Evolutionary conservation across 805 yeast species (phyloP), one percentile per base, ranked within the genome.

Genomic region (Yamadazyma olivae): DNA sequence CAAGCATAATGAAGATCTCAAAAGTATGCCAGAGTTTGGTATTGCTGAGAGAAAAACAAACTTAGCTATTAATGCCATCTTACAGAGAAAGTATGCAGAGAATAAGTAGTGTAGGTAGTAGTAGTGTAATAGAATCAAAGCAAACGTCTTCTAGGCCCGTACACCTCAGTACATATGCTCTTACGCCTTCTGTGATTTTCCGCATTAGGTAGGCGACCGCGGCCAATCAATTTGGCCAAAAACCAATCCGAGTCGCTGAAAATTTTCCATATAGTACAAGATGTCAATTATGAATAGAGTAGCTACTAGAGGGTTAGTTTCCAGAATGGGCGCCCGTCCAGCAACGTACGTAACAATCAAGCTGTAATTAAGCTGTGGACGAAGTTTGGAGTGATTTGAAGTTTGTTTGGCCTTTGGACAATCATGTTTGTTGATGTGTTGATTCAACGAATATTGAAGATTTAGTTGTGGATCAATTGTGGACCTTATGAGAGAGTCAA

Each of bases 251-350:
- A 41, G 23, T 48, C 55, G 54, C 53, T 45, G 48, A 48, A 49
- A 44, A 37, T 27, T 27, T 27, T 36, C 32, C 33, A 46, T 37
- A 21, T 19, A 29, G 40, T 14, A 20, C 12, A 34, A 34, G 33
- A 63, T 65, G 69, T 64, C 70, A 50, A 56, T 64, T 57, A 57
- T 67, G 46, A 59, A 60, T 56, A 67, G 67, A 63, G 56, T 65
- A 54, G 70, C 69, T 48, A 53, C 64, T 48, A 67, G 63, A 59
- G 65, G 67, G 44, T 51, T 50, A 30, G 69, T 71, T 51, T 46
- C 51, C 24, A 54, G 57, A 38, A 47, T 64, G 58, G 69, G 69
- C 44, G 48, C 59, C 36, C 70, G 71, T 54, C 65, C 66, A 46
- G 57, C 65, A 48, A 63, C 71, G 71, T 66, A 66, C 54, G 71